Conservation (phyloP, 116 monocot genomes). For the Phalaenopsis hybrid region DNA sequence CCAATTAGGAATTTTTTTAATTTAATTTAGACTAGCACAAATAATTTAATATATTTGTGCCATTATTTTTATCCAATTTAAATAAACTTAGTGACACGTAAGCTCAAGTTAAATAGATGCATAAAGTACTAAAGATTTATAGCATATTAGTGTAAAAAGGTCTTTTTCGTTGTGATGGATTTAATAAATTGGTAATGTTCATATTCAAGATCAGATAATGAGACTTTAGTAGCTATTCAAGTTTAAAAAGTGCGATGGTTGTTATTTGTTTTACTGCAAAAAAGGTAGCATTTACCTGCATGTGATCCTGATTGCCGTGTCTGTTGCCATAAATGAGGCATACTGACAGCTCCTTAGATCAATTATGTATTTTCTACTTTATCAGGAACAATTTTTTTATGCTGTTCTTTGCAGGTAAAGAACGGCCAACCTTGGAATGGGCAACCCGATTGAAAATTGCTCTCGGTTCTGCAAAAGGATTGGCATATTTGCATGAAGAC, state of each 20-base stretch:
- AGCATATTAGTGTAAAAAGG: background rate
- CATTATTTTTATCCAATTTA: background rate
- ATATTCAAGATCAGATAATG: background rate
- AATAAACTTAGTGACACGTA: background rate
- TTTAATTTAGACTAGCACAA: background rate
- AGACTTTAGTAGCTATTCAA: background rate
- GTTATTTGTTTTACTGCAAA: background rate
- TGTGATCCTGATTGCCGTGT: background rate
- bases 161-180: background rate
- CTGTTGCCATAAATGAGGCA: background rate
- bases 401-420: constrained; percentile 26
- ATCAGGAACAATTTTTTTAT: background rate
- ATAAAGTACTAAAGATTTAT: background rate
- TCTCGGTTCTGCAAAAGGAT: constrained; percentile 54
- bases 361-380: background rate
- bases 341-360: background rate
- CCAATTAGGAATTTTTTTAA: background rate
- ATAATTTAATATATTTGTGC: background rate
- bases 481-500: constrained; percentile 67
- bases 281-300: background rate
- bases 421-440: constrained; percentile 47
- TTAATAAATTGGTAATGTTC: background rate
- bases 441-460: constrained; percentile 46
- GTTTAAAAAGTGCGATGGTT: background rate
- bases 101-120: background rate